Percentiles rank a stretch among this genome's conserved stretches.
Conservation (phyloP, 2,329 filamentous ascomycete species). For the Arthrinium puccinioides region DNA sequence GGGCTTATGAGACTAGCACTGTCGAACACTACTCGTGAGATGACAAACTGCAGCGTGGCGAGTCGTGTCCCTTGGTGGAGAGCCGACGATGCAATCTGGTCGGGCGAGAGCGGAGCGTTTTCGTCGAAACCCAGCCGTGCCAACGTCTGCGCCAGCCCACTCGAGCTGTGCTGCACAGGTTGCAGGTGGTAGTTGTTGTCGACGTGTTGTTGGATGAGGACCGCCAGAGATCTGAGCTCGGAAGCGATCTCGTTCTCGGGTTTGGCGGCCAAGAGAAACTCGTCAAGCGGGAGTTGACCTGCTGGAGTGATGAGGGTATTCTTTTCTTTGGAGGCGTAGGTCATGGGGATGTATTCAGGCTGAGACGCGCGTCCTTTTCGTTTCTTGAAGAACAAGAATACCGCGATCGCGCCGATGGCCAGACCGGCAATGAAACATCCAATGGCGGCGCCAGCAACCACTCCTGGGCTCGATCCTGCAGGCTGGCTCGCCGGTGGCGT, state of each 20-base stretch:
- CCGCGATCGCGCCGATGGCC: conserved; percentile 15
- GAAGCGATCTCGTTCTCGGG: conserved; percentile 27
- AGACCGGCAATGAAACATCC: conserved; percentile 21
- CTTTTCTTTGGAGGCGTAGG: conserved; percentile 9
- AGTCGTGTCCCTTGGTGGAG: background rate
- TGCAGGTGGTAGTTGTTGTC: conserved; percentile 29
- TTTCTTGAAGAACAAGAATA: conserved; percentile 18
- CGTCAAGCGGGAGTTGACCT: conserved; percentile 16
- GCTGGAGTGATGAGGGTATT: conserved; percentile 6
- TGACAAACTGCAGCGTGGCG: background rate
- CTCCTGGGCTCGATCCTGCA: too few relatives aligned
- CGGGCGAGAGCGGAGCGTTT: background rate
- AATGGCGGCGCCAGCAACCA: conserved; percentile 21
- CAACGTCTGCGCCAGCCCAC: conserved; percentile 16
- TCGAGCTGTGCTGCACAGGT: conserved; percentile 10
- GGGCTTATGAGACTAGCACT: background rate
- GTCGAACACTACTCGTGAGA: background rate
- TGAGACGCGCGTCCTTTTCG: conserved; percentile 9
- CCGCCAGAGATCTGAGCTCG: conserved; percentile 24
- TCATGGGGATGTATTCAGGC: conserved; percentile 6
- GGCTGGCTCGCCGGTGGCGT: too few relatives aligned
- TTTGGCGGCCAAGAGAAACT: conserved; percentile 27
- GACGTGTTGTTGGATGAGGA: conserved; percentile 31
- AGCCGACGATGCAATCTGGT: background rate
- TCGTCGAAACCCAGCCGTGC: conserved; percentile 9